Evolutionary conservation across 73 alveolate genomes (phyloP), one percentile per base, ranked within the genome.

Genomic region (Blepharisma japonicum): DNA sequence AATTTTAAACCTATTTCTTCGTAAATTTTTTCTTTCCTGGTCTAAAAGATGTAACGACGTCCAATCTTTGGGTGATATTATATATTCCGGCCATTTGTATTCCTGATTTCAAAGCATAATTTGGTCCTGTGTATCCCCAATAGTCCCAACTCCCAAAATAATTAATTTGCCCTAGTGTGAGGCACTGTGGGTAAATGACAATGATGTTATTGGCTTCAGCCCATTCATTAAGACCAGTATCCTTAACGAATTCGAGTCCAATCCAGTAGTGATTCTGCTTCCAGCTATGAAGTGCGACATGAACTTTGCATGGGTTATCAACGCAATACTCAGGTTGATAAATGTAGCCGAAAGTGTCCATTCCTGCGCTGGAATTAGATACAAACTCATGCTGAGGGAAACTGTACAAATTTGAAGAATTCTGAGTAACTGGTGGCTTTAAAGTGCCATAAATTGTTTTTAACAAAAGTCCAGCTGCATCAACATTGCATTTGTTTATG

Each of bases 281-380:
- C 68, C 92, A 86, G n/a, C 92, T 90, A 47, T 86, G 92, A 83
- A 86, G 82, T 25, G 74, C 77, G 6, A 86, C 79, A 51, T 81
- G 88, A 11, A 86, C 56, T 9, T 54, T 45, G 54, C 92, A 86
- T 27, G 7, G 11, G 49, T 23, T 11, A 20, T 45, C 61, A 7
- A 47, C 20, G 77, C 92, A 86, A 7, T 79, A 79, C 56, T 50
- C 70, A 7, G 92, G 92, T 20, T 53, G 70, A 55, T 82, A 86
- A 21, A 86, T 55, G 32, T 42, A 86, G 8, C 87, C 90, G 23
- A 39, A 39, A 39, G 9, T 55, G 38, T 45, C 78, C 39, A 66
- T 4, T 6, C 79, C 70, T 45, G 70, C 70, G 6, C 8, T 27
- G 39, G 53, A 78, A n/a, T 20, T n/a, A 55, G 14, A 20, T 32